phyloP scores from a whole-genome alignment of 257 asterid genomes.

The Eucommia ulmoides region DNA sequence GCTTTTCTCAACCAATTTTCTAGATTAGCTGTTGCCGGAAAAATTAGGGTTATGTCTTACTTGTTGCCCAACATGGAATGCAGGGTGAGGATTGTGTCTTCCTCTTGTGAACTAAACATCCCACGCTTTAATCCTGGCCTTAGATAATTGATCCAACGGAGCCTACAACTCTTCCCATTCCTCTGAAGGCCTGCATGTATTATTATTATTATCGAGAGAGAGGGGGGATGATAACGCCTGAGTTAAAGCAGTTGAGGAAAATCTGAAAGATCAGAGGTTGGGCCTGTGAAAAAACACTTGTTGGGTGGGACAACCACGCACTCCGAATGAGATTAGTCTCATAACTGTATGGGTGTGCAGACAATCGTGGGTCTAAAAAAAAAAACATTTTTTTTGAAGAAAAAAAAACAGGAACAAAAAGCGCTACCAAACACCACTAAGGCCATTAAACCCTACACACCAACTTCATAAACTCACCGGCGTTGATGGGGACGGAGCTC shows the following conservation, averaged over 20 bases:
- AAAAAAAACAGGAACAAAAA: too few species aligned
- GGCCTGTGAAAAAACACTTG: too few species aligned
- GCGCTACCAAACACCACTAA: background rate
- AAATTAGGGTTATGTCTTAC: too few species aligned
- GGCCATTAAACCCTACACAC: background rate
- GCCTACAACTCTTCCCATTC: conserved; percentile 82
- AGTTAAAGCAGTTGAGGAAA: too few species aligned
- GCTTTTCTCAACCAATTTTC: too few species aligned
- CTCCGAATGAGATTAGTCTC: too few species aligned
- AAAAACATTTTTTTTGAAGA: background rate
- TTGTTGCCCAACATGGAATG: conserved; percentile 79
- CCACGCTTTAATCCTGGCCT: conserved; percentile 80
- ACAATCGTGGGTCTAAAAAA: background rate
- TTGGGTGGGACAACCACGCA: too few species aligned
- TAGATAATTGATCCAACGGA: conserved; percentile 80
- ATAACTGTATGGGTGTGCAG: background rate
- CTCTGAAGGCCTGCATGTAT: conserved; percentile 58
- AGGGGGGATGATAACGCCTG: too few species aligned
- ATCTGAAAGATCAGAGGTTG: too few species aligned
- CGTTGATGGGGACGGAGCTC: conserved; percentile 75
- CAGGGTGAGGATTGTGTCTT: conserved; percentile 42
- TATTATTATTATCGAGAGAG: too few species aligned
- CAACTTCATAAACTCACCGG: conserved; percentile 33
- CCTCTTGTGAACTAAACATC: conserved; percentile 46
- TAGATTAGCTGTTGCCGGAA: too few species aligned